Evolutionary conservation across 2,329 filamentous ascomycete species (phyloP).

Genomic region (Aspergillus pseudotamarii): DNA sequence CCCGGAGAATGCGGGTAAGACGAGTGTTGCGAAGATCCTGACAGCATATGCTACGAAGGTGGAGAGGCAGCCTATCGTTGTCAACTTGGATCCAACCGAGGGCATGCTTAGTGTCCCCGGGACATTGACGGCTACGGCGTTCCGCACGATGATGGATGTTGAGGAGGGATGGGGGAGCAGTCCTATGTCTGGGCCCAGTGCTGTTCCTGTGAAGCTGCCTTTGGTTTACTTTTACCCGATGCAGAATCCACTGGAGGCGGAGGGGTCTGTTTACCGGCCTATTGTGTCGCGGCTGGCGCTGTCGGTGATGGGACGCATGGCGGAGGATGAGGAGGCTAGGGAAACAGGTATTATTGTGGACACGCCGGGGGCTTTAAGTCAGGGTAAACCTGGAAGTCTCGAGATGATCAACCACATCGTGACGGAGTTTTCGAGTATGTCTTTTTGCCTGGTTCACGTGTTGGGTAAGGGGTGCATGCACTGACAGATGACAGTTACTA

Average conservation of each 20-base stretch:
- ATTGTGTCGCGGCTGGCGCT: constrained; percentile 77
- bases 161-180: constrained; percentile 88
- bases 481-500: constrained; percentile 61
- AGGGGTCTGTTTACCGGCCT: constrained; percentile 71
- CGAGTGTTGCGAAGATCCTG: constrained; percentile 74
- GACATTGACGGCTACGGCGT: constrained; percentile 81
- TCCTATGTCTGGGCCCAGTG: constrained; percentile 85
- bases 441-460: constrained; percentile 4
- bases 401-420: constrained; percentile 82
- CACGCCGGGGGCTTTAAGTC: constrained; percentile 70
- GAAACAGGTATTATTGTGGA: constrained; percentile 83
- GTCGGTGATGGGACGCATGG: constrained; percentile 74
- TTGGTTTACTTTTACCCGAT: constrained; percentile 87
- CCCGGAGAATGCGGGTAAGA: constrained; percentile 78
- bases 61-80: constrained; percentile 74
- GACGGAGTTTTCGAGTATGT: constrained; percentile 65
- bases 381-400: constrained; percentile 65
- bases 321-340: constrained; percentile 72
- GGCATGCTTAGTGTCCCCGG: constrained; percentile 77
- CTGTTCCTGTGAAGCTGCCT: constrained; percentile 87
- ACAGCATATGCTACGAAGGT: constrained; percentile 77
- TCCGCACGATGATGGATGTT: constrained; percentile 83
- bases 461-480: constrained; percentile 1
- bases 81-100: constrained; percentile 84
- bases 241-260: constrained; percentile 68